Base-by-base conservation (phyloP, 2,329 filamentous ascomycete species). In the Cladosporium velox region DNA sequence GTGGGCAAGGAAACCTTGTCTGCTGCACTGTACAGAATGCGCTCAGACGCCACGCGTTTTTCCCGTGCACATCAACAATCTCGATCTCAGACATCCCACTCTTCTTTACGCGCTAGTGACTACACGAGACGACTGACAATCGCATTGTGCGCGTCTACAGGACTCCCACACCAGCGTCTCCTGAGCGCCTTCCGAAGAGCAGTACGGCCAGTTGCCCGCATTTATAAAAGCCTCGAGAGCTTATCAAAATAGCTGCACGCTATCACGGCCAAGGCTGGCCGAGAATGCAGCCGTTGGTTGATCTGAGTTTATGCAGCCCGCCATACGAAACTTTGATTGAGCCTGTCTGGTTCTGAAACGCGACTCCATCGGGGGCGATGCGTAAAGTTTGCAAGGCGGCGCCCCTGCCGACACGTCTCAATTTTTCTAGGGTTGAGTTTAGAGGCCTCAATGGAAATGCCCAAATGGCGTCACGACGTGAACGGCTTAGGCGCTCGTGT, bases 401-500 rank as follows among this genome's bases (percentile, higher is more conserved):
- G 41, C 52, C 28, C n/a, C 52, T 30, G 15, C 52, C 52, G 52
- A 55, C 28, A 55, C 52, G 32, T 30, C 41, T 5, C 41, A 21
- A 4, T 47, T 47, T 47, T 47, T 47, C n/a, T 47, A 47, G 41
- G 41, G 41, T 47, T 47, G 41, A 47, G n/a, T 21, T 44, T 21
- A 12, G n/a, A 47, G 41, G 41, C 7, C 41, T 47, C 41, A 47
- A 21, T 47, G 41, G n/a, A 47, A 24, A 47, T 55, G 52, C 30
- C 18, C 52, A 30, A 21, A 55, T 55, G 52, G 52, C 52, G 18
- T 30, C 41, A 47, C 41, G 41, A 47, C 41, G n/a, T 47, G n/a
- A 47, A 47, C n/a, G n/a, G n/a, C 52, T 11, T 55, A 55, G 52
- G 14, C 52, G 30, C 52, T 55, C 52, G 52, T 55, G 52, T 55